Percentiles rank a stretch among this genome's conserved stretches.
Conservation (phyloP, 129 eudicot genomes). For the Chrysanthemum lavandulifolium region DNA sequence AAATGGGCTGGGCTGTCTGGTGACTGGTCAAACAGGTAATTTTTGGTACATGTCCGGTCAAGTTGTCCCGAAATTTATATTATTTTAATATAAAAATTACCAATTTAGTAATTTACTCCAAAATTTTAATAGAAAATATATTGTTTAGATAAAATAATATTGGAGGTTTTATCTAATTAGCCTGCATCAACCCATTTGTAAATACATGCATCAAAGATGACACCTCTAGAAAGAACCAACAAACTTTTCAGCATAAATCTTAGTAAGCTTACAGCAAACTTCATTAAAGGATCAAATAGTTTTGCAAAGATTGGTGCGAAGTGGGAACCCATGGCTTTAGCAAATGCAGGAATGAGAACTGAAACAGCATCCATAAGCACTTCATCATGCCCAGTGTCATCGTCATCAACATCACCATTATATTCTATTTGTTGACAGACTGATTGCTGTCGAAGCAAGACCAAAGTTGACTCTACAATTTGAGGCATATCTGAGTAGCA, state of each 20-base stretch:
- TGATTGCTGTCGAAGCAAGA: slow-evolving; percentile 67
- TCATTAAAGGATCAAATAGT: slow-evolving; percentile 82
- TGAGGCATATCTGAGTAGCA: slow-evolving; percentile 57
- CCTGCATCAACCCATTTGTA: background rate
- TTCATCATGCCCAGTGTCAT: slow-evolving; percentile 86
- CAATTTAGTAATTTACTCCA: no score
- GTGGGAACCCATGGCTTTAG: slow-evolving; percentile 88
- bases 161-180: background rate
- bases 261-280: slow-evolving; percentile 70
- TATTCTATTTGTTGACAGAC: slow-evolving; percentile 85
- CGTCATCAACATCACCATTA: slow-evolving; percentile 87
- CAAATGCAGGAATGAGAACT: slow-evolving; percentile 97
- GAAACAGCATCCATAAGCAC: slow-evolving; percentile 99
- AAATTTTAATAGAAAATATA: no score
- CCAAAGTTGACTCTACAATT: slow-evolving; percentile 76
- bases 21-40: background rate
- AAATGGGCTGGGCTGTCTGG: background rate
- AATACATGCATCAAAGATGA: slow-evolving; percentile 7
- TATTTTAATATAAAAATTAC: no score
- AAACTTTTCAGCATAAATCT: slow-evolving; percentile 12
- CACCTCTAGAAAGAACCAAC: background rate
- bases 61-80: no score
- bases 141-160: no score
- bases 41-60: no score
- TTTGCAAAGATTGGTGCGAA: slow-evolving; percentile 85